phyloP scores from a whole-genome alignment of 176 grass and related monocot species.

The Bothriochloa decipiens region DNA sequence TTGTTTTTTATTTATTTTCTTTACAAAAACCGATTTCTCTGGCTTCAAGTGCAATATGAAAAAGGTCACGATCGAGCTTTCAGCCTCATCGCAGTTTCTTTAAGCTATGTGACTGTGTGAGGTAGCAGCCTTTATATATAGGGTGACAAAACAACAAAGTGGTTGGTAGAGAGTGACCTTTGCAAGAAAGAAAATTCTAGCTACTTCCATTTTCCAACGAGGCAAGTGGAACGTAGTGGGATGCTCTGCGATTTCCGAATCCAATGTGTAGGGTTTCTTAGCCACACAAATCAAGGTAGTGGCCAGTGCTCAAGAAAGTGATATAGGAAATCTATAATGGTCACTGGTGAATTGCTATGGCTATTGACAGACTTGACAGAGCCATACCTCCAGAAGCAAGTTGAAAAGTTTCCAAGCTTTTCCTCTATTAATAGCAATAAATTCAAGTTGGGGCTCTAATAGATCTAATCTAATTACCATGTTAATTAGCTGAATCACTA shows the following conservation, averaged over 20 bases:
- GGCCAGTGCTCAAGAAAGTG: slow-evolving; percentile 42
- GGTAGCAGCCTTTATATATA: slow-evolving; percentile 26
- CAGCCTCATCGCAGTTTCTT: slow-evolving; percentile 32
- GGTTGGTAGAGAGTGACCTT: slow-evolving; percentile 47
- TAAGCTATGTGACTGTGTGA: slow-evolving; percentile 25
- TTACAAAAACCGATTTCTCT: not conserved
- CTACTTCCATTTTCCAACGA: slow-evolving; percentile 34
- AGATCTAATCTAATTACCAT: not conserved
- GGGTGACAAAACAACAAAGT: slow-evolving; percentile 37
- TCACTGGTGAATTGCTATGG: slow-evolving; percentile 2
- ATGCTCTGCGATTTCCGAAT: slow-evolving; percentile 39
- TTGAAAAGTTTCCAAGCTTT: not conserved
- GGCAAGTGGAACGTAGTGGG: slow-evolving; percentile 23
- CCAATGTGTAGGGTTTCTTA: slow-evolving; percentile 21
- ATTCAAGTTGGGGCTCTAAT: not conserved
- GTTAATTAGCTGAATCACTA: not conserved
- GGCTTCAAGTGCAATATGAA: slow-evolving; percentile 11
- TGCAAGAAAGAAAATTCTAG: slow-evolving; percentile 32
- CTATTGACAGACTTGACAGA: slow-evolving; percentile 11
- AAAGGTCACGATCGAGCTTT: slow-evolving; percentile 29
- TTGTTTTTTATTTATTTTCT: not conserved
- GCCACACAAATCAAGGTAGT: slow-evolving; percentile 48
- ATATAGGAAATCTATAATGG: slow-evolving; percentile 17
- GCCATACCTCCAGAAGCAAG: not conserved
- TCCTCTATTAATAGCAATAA: not conserved